Evolutionary conservation across 768 basidiomycete species (phyloP), one percentile per base, ranked within the genome.

Genomic region (Boletus sensibilis): DNA sequence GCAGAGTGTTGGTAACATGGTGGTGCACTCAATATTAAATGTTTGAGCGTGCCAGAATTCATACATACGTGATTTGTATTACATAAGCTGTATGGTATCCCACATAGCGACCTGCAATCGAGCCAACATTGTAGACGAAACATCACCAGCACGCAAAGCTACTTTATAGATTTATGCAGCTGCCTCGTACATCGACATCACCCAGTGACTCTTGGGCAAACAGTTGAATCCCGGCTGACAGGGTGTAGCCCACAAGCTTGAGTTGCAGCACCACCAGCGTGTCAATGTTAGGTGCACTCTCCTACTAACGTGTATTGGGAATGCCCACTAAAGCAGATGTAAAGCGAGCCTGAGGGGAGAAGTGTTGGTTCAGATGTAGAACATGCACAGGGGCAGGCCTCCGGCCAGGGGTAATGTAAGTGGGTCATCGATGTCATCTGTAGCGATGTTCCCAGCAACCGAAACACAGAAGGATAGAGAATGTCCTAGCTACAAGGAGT

Each of bases 1-100:
- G 50, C 38, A 18, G 47, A 59, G 44, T 14, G 34, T 18, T 21
- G 41, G 44, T 20, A 56, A 43, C 67, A 68, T 68, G 65, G 31
- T 49, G 34, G 40, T 48, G 2, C n/a, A 31, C 16, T 23, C 39
- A 7, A 25, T 1, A 13, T 5, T 18, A 1, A 33, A 23, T 13
- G 6, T 23, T 18, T 43, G n/a, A 21, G 20, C 10, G 20, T 3
- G 48, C 40, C 44, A n/a, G 12, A 7, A 35, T 31, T 39, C 38
- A n/a, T 20, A 6, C 4, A 12, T 50, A 56, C 50, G 47, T 31
- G 38, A 31, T 23, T 1, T 20, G n/a, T 6, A 54, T 68, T 68
- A 65, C 56, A 40, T 65, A 68, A 65, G 13, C 37, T 37, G 20
- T 23, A 47, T 29, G 18, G 16, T 33, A 14, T 58, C 23, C 35